These are phyloP conservation scores for Colletotrichum magnum DNA, from an alignment of 2,329 filamentous ascomycete genomes.

Conservation along the genomic window DNA sequence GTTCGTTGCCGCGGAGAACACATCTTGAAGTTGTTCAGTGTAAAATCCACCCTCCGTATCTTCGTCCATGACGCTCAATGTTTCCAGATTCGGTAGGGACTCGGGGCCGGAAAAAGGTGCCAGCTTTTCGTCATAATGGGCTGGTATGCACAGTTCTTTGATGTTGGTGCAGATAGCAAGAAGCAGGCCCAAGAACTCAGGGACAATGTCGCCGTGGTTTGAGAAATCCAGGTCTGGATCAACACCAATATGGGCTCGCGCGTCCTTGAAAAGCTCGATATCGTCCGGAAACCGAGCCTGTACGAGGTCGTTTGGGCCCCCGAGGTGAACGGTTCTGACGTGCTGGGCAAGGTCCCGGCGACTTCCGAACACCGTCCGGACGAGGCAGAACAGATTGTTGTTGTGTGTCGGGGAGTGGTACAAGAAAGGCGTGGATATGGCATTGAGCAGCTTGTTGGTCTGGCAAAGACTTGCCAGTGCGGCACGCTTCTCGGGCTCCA, in stretches of 20 bases:
- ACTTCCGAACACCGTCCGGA: neutral
- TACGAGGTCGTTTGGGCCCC: neutral
- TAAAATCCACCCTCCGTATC: neutral
- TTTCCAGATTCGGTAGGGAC: neutral
- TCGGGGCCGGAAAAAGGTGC: neutral
- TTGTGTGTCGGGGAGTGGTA: neutral
- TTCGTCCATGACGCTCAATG: neutral
- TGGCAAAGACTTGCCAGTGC: neutral
- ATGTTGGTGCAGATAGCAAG: neutral
- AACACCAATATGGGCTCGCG: neutral
- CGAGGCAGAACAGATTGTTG: neutral
- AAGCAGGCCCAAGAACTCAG: neutral
- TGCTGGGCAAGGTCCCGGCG: conserved; percentile 3
- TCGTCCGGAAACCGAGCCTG: neutral
- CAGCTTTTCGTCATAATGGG: neutral
- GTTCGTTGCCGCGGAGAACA: neutral
- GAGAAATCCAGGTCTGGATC: neutral
- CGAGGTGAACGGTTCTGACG: neutral
- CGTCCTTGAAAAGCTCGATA: neutral
- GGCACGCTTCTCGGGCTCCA: neutral
- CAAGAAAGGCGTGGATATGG: neutral
- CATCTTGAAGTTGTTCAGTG: neutral
- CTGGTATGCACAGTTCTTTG: neutral
- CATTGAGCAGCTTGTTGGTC: neutral
- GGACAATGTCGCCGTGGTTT: neutral